These are phyloP conservation scores for Claviceps africana DNA, from an alignment of 2,329 filamentous ascomycete genomes.

Conservation along the genomic window DNA sequence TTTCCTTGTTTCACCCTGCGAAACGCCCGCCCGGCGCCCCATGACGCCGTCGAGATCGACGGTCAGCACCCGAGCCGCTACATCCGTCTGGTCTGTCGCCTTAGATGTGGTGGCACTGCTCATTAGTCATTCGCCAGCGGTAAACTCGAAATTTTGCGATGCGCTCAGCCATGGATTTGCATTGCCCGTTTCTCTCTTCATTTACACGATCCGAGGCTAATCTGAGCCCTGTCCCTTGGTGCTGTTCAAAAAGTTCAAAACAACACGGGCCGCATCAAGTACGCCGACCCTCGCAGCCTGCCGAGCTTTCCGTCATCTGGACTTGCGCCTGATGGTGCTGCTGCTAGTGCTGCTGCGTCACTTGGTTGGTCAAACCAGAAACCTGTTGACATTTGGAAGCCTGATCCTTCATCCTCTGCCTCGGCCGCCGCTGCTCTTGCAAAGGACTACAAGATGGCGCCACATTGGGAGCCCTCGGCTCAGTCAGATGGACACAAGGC, in stretches of 20 bases:
- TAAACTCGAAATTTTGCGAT: background rate
- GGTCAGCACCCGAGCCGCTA: no score
- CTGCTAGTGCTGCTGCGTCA: constrained; percentile 60
- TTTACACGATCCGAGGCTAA: background rate
- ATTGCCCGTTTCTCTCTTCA: background rate
- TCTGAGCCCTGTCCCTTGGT: background rate
- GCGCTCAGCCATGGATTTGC: background rate
- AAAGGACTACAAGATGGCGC: constrained; percentile 27
- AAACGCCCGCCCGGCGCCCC: background rate
- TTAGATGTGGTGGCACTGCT: background rate
- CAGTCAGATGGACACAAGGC: constrained; percentile 60
- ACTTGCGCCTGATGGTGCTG: constrained; percentile 39
- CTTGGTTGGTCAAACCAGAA: constrained; percentile 61
- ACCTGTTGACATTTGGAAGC: constrained; percentile 51
- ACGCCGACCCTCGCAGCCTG: constrained; percentile 58
- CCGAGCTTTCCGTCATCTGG: constrained; percentile 61
- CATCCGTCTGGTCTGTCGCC: background rate
- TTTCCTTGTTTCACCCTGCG: background rate
- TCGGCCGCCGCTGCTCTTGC: constrained; percentile 29
- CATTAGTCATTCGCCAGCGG: background rate
- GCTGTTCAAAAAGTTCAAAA: constrained; percentile 2
- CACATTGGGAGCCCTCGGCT: constrained; percentile 48
- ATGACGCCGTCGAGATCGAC: background rate
- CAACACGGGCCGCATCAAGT: constrained; percentile 41
- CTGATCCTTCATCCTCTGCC: constrained; percentile 40